These are phyloP conservation scores for Monosporozyma solicola DNA, from an alignment of 805 yeast species.

Conservation along the genomic window DNA sequence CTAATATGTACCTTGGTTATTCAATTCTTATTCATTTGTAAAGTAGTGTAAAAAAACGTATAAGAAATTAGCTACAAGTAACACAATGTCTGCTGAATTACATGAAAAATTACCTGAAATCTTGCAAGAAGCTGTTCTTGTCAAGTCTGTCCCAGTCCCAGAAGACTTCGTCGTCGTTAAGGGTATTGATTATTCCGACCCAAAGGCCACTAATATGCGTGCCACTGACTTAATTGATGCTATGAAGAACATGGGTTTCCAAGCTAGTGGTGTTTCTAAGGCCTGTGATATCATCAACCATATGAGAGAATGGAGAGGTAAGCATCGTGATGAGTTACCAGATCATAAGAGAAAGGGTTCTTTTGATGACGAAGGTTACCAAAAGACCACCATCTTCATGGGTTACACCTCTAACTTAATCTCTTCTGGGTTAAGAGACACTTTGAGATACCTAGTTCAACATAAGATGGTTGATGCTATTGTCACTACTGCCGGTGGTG, in stretches of 20 bases:
- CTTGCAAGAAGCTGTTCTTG: conserved; percentile 87
- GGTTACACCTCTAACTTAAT: conserved; percentile 96
- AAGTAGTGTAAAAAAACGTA: background rate
- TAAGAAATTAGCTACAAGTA: background rate
- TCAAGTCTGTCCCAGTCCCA: conserved; percentile 79
- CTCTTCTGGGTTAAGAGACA: conserved; percentile 88
- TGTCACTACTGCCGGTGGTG: conserved; percentile 97
- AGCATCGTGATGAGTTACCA: conserved; percentile 53
- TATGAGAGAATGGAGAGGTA: conserved; percentile 92
- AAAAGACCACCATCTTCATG: conserved; percentile 83
- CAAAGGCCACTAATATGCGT: conserved; percentile 62
- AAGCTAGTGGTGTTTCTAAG: conserved; percentile 74
- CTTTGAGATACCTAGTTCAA: conserved; percentile 80
- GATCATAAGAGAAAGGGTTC: conserved; percentile 67
- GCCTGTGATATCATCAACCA: conserved; percentile 90
- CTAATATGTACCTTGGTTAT: background rate
- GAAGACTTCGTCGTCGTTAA: conserved; percentile 66
- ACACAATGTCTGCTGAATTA: conserved; percentile 3
- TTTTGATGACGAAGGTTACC: conserved; percentile 69
- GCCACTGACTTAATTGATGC: conserved; percentile 72
- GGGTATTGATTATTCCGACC: conserved; percentile 84
- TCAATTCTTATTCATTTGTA: background rate
- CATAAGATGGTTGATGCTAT: conserved; percentile 91
- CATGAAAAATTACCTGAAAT: conserved; percentile 49
- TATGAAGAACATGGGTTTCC: conserved; percentile 96